Base-by-base conservation (phyloP, 2,329 filamentous ascomycete species). In the Trichoderma sp. region DNA sequence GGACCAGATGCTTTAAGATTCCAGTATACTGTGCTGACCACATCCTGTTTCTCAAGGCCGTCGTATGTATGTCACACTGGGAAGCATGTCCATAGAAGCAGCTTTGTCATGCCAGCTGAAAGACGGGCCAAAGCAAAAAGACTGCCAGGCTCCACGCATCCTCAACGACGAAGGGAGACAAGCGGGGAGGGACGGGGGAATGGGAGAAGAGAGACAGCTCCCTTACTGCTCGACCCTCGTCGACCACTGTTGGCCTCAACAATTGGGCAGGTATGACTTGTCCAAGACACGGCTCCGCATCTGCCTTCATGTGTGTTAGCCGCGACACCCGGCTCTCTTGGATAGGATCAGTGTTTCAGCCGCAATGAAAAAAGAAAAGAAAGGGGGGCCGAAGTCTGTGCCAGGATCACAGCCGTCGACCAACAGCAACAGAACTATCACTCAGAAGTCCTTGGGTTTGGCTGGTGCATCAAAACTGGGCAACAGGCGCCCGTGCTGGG, bases 341-440 rank as follows among this genome's bases (percentile, higher is more conserved):
- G 41, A 26, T 41, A 7, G 14, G 34, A 28, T 44, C 59, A 21
- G 39, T 41, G 59, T 55, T 47, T 62, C 59, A 62, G 47, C 47
- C 48, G 24, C 47, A 17, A 28, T 30, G 47, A 26, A 59, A 60
- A 52, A 50, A 12, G 15, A 61, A 44, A 28, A 24, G 30, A 61
- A 17, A 47, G 10, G 21, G 21, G 44, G 39, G 9, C 15, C 41
- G 50, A 24, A 52, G 10, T 34, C 9, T 7, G 30, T 34, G 30
- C 30, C 7, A 34, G 30, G 30, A 34, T 10, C 30, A 52, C 26
- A 30, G 17, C 26, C 26, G 17, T 26, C 17, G 50, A 41, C 59
- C 59, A 62, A 55, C 59, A 34, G 24, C 39, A 62, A 26, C 26
- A 14, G 7, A 50, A 39, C 19, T 26, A 55, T 28, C 19, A 26